Evolutionary conservation across 2,329 filamentous ascomycete genomes (phyloP), one percentile per base, ranked within the genome.

Genomic region (Hymenoscyphus salicellus): DNA sequence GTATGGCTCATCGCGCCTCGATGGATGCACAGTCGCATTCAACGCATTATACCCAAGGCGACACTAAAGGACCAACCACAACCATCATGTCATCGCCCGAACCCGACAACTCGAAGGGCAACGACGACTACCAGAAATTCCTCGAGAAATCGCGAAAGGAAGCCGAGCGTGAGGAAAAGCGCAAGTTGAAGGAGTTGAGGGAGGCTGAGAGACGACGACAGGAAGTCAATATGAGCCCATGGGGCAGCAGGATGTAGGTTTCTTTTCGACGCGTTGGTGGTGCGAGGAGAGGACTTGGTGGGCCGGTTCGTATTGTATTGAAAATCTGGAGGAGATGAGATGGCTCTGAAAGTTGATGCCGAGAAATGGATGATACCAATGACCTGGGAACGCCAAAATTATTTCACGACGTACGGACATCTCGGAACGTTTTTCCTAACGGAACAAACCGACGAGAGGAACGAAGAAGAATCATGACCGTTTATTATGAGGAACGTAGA

Each of bases 151-250:
- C 67, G 14, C 63, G 58, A 36, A 65, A 64, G 30, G 69, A 66
- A 16, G 69, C 57, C 3, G 66, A 69, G 60, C 65, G 63, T 49
- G 62, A 32, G 16, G 66, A 70, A 61, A 69, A 63, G 59, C 60
- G 63, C 60, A 66, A 38, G 61, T 30, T 62, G 70, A 70, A 75
- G 61, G 69, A 77, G 55, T 76, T 78, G 65, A 77, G 77, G 66
- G 75, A 74, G n/a, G 69, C 77, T 38, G 70, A 69, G 36, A 78
- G 77, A 69, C 79, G 77, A 60, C 77, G 79, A 41, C 78, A 80
- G 61, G 76, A 79, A 65, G 79, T 78, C 63, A 82, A 79, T 70
- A 78, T 79, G 61, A 78, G 69, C 62, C 69, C 69, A 1, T 71
- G 67, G 68, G 68, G 65, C 4, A 62, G 65, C 33, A 67, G 66